Conservation (phyloP, 2,329 filamentous ascomycete genomes). For the Davidsoniella eucalypti region DNA sequence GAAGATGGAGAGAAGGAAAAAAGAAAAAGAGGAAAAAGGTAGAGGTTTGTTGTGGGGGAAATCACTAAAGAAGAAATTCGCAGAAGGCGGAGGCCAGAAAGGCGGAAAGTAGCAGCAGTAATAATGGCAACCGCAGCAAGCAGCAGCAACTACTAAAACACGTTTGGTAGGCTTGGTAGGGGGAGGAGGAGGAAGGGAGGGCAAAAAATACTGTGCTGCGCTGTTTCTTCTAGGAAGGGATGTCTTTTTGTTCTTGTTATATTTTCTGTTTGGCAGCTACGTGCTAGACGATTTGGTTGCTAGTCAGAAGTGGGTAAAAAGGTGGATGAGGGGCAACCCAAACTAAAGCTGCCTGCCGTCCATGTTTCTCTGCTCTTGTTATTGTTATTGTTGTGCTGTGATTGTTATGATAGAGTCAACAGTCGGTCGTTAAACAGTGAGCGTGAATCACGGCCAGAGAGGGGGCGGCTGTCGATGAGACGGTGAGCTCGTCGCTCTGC, state of each 20-base stretch:
- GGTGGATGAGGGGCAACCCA: no score
- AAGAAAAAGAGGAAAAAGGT: slow-evolving; percentile 4
- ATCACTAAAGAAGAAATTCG: neutral
- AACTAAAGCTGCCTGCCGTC: no score
- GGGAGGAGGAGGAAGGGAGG: neutral
- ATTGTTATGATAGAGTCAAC: no score
- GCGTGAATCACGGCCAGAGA: no score
- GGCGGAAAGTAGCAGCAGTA: neutral
- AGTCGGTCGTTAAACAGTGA: no score
- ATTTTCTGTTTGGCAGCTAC: no score
- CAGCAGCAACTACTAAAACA: neutral
- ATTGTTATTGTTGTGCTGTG: no score
- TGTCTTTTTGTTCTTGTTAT: neutral
- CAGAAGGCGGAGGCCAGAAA: neutral
- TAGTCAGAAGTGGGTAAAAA: no score
- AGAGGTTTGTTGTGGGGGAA: neutral
- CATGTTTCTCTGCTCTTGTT: no score
- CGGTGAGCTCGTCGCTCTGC: no score
- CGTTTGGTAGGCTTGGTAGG: neutral
- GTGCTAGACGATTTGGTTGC: no score
- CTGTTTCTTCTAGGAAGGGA: neutral
- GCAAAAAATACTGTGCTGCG: neutral
- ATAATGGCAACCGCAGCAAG: neutral
- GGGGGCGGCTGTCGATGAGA: no score
- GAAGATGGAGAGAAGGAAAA: neutral